Evolutionary conservation across 1,284 basidiomycete species (phyloP).

Genomic region (Ceratobasidium sp.): DNA sequence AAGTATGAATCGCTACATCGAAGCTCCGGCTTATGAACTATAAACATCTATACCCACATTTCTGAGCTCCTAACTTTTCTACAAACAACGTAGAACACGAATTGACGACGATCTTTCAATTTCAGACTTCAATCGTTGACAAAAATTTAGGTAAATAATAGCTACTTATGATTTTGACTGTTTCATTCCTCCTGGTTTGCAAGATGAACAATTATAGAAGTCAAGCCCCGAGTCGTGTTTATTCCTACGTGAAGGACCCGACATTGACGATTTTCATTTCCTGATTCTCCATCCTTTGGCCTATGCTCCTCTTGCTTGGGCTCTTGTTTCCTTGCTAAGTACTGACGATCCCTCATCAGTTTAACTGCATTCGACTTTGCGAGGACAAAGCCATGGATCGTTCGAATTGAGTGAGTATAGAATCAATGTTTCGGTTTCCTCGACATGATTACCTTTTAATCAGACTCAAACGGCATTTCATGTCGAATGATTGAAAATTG

Average conservation of each 20-base stretch:
- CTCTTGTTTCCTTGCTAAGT: neutral
- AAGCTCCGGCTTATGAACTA: slow-evolving; percentile 74
- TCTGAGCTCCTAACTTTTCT: slow-evolving; percentile 64
- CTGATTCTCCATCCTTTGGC: neutral
- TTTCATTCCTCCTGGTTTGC: slow-evolving; percentile 43
- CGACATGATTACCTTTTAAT: slow-evolving; percentile 41
- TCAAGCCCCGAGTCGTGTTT: slow-evolving; percentile 84
- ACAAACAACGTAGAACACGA: neutral
- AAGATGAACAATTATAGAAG: slow-evolving; percentile 82
- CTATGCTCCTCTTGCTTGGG: neutral
- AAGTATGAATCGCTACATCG: slow-evolving; percentile 83
- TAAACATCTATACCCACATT: slow-evolving; percentile 84
- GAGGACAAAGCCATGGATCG: neutral
- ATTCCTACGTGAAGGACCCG: slow-evolving; percentile 38
- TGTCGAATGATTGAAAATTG: slow-evolving; percentile 29
- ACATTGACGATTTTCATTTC: slow-evolving; percentile 34
- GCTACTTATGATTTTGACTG: slow-evolving; percentile 56
- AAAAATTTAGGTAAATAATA: slow-evolving; percentile 45
- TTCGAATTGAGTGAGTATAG: slow-evolving; percentile 17
- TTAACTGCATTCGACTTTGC: neutral
- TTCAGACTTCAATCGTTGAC: too few relatives aligned
- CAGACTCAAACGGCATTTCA: slow-evolving; percentile 37
- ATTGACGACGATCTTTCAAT: slow-evolving; percentile 2
- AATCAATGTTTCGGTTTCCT: slow-evolving; percentile 1
- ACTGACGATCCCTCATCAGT: slow-evolving; percentile 17